Evolutionary conservation across 2,329 filamentous ascomycete genomes (phyloP).

Genomic region (Claviceps monticola): DNA sequence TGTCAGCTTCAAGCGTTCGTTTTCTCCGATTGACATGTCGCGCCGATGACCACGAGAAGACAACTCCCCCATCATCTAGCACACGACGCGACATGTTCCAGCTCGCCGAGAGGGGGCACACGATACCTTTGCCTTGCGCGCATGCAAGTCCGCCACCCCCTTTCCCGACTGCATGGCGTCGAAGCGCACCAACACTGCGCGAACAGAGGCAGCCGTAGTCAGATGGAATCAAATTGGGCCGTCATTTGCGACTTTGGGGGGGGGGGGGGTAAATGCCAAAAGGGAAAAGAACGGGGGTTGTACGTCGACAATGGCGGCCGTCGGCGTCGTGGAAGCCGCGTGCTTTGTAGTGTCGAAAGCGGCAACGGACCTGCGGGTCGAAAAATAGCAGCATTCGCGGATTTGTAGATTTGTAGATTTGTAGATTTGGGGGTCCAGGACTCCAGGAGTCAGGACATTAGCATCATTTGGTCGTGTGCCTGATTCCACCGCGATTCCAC

Average conservation of each 20-base stretch:
- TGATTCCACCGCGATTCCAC: no score
- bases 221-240: neutral
- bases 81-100: no score
- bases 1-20: neutral
- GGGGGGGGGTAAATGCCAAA: neutral
- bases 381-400: neutral
- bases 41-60: neutral
- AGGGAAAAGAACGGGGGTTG: neutral
- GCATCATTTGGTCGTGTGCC: no score
- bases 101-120: no score
- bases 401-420: no score
- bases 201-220: constrained; percentile 1
- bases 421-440: no score
- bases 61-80: no score
- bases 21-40: neutral
- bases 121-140: constrained; percentile 46
- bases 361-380: neutral
- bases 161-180: constrained; percentile 39
- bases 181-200: constrained; percentile 10
- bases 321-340: neutral
- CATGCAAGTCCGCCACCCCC: constrained; percentile 42
- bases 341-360: neutral
- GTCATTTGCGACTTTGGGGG: neutral
- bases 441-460: no score
- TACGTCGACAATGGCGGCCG: no score